Base-by-base conservation (phyloP, 2,329 filamentous ascomycete species). In the Aspergillus glaucus region DNA sequence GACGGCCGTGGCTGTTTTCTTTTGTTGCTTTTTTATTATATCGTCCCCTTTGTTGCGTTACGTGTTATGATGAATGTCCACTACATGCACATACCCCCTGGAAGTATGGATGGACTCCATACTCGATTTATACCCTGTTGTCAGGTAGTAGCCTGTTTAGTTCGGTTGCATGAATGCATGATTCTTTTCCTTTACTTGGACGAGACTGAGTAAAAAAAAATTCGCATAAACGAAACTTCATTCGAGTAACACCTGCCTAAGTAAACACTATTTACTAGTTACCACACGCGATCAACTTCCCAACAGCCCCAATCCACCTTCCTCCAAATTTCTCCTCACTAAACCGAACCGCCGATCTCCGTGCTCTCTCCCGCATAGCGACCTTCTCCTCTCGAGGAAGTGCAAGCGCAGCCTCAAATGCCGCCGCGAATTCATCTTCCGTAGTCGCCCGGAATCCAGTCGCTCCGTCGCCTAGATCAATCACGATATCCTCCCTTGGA, bases 401-500 rank as follows among this genome's bases (percentile, higher is more conserved):
- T 3, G 93, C 73, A 6, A 97, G 72, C 0, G 90, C 92, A 62
- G 86, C 81, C 54, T 85, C 82, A 63, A 90, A 98, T 0, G 81
- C 88, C 9, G 81, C 75, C 0, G 92, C 89, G 64, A 94, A 98
- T 50, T 95, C 86, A 3, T 80, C 75, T 6, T 81, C 75, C 0
- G 86, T 92, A 1, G 83, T 86, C 0, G 91, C 92, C 59, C 92
- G 89, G 73, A 92, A 97, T 4, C 93, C 92, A 81, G 63, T 96
- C 9, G 86, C 82, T 55, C 85, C 73, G 3, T 87, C 89, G 55
- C 93, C 84, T 32, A 93, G 74, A 9, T 87, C 79, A 8, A 89
- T 80, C 14, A 97, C 92, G 57, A 98, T 98, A 65, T 98, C 93
- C 53, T 89, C 71, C 70, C 93, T 95, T 2, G 93, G 93, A 0